Conservation (phyloP, 148 eudicot genomes). For the Chenopodium album region DNA sequence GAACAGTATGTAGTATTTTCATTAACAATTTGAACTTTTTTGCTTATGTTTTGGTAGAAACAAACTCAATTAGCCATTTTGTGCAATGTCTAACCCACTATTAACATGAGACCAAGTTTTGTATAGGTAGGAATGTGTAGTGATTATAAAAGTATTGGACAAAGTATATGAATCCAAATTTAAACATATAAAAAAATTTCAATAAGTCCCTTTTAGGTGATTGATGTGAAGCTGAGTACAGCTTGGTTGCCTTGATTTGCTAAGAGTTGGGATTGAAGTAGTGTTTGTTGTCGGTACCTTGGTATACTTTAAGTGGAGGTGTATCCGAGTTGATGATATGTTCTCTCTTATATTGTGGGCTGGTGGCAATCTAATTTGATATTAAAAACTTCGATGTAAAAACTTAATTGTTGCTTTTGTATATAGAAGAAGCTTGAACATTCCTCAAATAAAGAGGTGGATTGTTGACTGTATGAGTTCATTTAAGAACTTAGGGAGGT, state of each 20-base stretch:
- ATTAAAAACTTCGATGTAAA: no score
- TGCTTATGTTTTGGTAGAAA: background rate
- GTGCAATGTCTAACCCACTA: no score
- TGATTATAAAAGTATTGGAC: no score
- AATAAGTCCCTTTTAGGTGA: background rate
- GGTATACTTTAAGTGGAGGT: background rate
- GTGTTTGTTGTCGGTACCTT: background rate
- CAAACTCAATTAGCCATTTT: background rate
- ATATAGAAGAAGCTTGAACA: background rate
- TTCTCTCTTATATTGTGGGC: background rate
- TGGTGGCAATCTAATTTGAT: no score
- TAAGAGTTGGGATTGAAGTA: background rate
- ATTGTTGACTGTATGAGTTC: background rate
- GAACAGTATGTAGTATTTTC: slow-evolving; percentile 18
- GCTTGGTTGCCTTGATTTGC: background rate
- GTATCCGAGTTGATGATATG: background rate
- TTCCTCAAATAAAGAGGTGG: background rate
- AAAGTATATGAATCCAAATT: no score
- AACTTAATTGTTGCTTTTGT: background rate
- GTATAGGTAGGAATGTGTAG: no score
- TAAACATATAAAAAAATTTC: background rate
- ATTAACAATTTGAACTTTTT: background rate
- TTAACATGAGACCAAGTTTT: no score
- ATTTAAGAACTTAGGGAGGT: background rate
- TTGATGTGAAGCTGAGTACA: background rate